Evolutionary conservation across 2,329 filamentous ascomycete species (phyloP).

Genomic region (Fusarium tuaranense): DNA sequence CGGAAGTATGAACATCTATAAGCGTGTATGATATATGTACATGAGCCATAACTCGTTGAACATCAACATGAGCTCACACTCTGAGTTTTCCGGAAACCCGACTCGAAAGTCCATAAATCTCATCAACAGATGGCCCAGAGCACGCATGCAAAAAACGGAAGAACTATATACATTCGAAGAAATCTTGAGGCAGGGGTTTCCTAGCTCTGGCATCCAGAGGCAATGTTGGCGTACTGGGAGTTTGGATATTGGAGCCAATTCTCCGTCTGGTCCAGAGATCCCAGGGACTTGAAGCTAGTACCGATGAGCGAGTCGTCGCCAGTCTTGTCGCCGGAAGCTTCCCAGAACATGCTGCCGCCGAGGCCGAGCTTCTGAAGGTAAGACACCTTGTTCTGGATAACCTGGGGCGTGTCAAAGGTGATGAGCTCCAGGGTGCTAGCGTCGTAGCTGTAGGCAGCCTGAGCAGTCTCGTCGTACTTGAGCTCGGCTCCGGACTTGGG

Average conservation of each 20-base stretch:
- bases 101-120: not conserved
- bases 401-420: slow-evolving; percentile 26
- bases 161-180: not conserved
- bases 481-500: slow-evolving; percentile 27
- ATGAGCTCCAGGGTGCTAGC: slow-evolving; percentile 22
- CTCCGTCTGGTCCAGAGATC: slow-evolving; percentile 14
- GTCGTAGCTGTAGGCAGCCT: slow-evolving; percentile 38
- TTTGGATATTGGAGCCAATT: slow-evolving; percentile 38
- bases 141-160: not conserved
- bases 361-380: slow-evolving; percentile 24
- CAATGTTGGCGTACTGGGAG: slow-evolving; percentile 68
- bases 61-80: not conserved
- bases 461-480: slow-evolving; percentile 17
- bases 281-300: slow-evolving; percentile 20
- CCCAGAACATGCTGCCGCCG: slow-evolving; percentile 37
- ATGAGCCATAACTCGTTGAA: not conserved
- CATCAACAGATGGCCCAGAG: slow-evolving; percentile 57
- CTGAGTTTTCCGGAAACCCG: not conserved
- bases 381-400: slow-evolving; percentile 20
- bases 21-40: not conserved
- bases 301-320: slow-evolving; percentile 27
- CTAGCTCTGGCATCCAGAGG: slow-evolving; percentile 14
- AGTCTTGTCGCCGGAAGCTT: slow-evolving; percentile 29
- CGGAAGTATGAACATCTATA: not conserved
- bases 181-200: not conserved